Percentiles rank a stretch among this genome's conserved stretches.
Conservation (phyloP, 345 rosid species). For the Turritis glabra region DNA sequence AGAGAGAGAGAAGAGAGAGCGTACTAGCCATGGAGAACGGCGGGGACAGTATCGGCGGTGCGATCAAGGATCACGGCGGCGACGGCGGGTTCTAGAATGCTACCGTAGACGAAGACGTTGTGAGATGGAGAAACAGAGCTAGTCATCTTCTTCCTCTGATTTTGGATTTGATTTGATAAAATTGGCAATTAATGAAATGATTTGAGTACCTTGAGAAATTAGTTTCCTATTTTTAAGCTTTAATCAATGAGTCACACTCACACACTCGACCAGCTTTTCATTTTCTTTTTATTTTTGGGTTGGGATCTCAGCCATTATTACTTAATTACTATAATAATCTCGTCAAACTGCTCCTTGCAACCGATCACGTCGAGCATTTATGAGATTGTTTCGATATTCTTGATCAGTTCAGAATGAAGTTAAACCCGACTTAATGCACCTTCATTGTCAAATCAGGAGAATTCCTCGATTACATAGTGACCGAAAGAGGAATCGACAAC, state of each 20-base stretch:
- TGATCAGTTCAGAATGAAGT: too few species aligned
- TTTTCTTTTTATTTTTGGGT: too few species aligned
- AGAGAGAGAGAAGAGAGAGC: background rate
- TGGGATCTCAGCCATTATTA: too few species aligned
- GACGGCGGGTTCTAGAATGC: slow-evolving; percentile 43
- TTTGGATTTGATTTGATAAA: background rate
- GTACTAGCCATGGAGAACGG: slow-evolving; percentile 32
- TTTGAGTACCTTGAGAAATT: background rate
- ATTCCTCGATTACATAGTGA: too few species aligned
- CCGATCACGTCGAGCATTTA: too few species aligned
- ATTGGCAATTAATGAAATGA: background rate
- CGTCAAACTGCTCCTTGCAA: too few species aligned
- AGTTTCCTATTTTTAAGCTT: background rate
- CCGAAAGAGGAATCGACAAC: slow-evolving; percentile 31
- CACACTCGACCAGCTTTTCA: too few species aligned
- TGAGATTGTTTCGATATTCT: too few species aligned
- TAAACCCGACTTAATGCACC: too few species aligned
- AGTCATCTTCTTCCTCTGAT: slow-evolving; percentile 16
- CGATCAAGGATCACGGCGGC: slow-evolving; percentile 35
- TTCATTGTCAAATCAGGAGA: too few species aligned
- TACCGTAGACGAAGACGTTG: slow-evolving; percentile 84
- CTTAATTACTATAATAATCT: too few species aligned
- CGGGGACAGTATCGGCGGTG: slow-evolving; percentile 8
- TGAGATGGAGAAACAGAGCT: slow-evolving; percentile 2
- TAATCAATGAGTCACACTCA: background rate